A percentile compares a stretch with the other conserved stretches of the same genome.
These are phyloP conservation scores for Melaleuca alternifolia DNA, from an alignment of 345 rosid species.

Conservation along the genomic window DNA sequence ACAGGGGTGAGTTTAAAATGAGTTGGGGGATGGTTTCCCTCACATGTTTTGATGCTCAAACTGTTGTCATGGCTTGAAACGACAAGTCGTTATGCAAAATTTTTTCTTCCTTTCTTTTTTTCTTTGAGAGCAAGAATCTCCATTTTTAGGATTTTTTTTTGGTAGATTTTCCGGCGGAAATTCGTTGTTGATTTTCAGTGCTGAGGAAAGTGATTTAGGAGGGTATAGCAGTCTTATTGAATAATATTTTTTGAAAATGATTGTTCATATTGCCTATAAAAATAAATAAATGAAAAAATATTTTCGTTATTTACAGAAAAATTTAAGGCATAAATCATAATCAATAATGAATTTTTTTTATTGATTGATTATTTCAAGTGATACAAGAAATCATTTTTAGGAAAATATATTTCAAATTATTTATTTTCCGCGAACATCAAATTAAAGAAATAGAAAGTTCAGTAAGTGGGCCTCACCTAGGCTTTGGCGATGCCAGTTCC, in stretches of 20 bases:
- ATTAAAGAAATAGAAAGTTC: neutral
- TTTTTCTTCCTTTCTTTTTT: neutral
- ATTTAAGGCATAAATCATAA: neutral
- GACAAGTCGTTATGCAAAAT: neutral
- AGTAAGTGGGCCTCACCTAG: neutral
- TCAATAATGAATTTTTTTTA: neutral
- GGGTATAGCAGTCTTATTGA: neutral
- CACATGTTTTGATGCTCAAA: neutral
- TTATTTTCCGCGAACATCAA: neutral
- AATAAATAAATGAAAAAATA: neutral
- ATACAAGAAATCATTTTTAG: too few species aligned
- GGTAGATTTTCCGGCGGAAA: neutral
- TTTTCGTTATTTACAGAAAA: neutral
- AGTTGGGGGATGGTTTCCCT: neutral
- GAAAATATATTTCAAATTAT: too few species aligned
- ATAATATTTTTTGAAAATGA: too few species aligned
- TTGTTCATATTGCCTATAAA: rapidly evolving
- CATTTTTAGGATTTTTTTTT: neutral
- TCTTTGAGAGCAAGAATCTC: neutral
- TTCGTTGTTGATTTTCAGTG: neutral
- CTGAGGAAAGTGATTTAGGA: neutral
- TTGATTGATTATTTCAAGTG: too few species aligned
- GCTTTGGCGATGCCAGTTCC: neutral
- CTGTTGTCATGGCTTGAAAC: neutral
- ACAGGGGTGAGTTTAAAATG: neutral